Conservation (phyloP, 2,329 filamentous ascomycete genomes). For the Emmonsiellopsis sp. region DNA sequence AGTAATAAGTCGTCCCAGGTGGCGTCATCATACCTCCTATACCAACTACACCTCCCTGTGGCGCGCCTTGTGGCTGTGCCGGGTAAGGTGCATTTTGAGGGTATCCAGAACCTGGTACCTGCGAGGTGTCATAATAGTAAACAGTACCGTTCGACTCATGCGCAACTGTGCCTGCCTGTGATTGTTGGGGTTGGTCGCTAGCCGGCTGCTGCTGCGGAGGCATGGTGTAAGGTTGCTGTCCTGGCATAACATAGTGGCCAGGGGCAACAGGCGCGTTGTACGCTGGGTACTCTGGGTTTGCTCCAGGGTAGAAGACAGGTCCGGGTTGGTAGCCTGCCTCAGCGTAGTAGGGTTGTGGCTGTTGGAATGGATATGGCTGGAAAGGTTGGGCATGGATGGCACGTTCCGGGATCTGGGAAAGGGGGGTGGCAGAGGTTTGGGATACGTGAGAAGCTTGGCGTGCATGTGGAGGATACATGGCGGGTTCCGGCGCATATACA, state of each 20-base stretch:
- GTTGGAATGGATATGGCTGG: conserved; percentile 62
- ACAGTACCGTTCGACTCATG: conserved; percentile 95
- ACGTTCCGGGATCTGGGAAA: conserved; percentile 87
- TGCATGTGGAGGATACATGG: conserved; percentile 50
- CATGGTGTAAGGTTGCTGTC: conserved; percentile 39
- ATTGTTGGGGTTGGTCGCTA: conserved; percentile 15
- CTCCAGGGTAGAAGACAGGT: conserved; percentile 60
- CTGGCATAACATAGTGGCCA: conserved; percentile 7
- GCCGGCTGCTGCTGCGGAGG: conserved; percentile 18
- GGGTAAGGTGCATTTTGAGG: conserved; percentile 44
- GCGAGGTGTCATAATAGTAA: conserved; percentile 82
- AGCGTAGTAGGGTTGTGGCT: conserved; percentile 48
- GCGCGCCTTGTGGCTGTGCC: conserved; percentile 42
- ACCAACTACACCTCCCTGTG: conserved; percentile 49
- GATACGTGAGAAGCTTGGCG: conserved; percentile 62
- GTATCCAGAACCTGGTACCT: conserved; percentile 44
- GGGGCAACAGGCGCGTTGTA: conserved; percentile 44
- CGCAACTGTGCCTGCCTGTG: conserved; percentile 53
- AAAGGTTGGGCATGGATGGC: conserved; percentile 86
- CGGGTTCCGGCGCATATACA: conserved; percentile 41
- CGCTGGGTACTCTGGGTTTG: conserved; percentile 29
- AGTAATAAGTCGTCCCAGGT: conserved; percentile 46
- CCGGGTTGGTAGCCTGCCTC: conserved; percentile 49
- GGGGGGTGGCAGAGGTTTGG: conserved; percentile 66
- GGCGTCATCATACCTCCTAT: conserved; percentile 75